Evolutionary conservation across 2,329 filamentous ascomycete species (phyloP), one percentile per base, ranked within the genome.

Genomic region (Sporothrix curviconia): DNA sequence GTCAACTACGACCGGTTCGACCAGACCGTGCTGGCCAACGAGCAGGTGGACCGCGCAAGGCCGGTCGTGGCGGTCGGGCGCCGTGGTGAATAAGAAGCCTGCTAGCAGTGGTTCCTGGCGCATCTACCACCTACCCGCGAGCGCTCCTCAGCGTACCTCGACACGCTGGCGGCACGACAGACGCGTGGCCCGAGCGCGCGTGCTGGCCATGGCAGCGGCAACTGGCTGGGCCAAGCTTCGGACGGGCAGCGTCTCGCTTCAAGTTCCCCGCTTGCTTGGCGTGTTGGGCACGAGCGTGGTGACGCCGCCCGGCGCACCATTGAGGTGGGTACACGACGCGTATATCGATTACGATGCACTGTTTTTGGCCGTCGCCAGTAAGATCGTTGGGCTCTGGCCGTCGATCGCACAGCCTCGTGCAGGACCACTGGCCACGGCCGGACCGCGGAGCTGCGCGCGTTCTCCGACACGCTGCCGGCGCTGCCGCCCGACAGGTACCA

Each of bases 1-100:
- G 91, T 95, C 64, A 96, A 96, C 71, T 96, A 89, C 74, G 91
- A 95, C 64, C 91, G 91, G 1, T 80, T 95, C 28, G 91, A 96
- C 68, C 86, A 88, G 68, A 96, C 91, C 0, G 91, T 96, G 15
- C 76, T 96, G 59, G 91, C 91, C 11, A 96, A 96, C 68, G 91
- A 96, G 71, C 91, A 96, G 72, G 90, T 95, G n/a, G 89, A 95
- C 68, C n/a, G 80, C 87, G 51, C 86, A 90, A 66, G 91, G 91
- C 32, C 83, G 78, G 64, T 95, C 90, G 2, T 96, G 91, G 91
- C 82, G 90, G 57, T 94, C 89, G 1, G 90, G 90, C 9, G 90
- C 89, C 51, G 85, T 87, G 68, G 90, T 95, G 17, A 87, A 94
- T 71, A 88, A 91, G 72, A 77, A 83, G 59, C n/a, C 82, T 82